Percentiles rank a stretch among this genome's conserved stretches.
phyloP scores from a whole-genome alignment of 192 early-diverging fungal genomes.

The Phlyctochytrium bullatum region DNA sequence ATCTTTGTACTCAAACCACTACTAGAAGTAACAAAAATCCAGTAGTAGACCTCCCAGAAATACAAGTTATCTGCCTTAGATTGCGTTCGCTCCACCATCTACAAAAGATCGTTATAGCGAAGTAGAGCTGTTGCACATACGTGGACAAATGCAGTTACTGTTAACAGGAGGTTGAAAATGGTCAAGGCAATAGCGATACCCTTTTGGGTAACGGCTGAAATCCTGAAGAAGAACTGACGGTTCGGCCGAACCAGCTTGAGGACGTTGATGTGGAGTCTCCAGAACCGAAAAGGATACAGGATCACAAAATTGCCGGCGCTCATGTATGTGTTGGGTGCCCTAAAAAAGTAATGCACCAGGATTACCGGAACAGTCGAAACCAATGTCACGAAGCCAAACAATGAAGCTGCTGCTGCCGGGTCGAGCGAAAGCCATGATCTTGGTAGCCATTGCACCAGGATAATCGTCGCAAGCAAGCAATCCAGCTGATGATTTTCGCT shows the following conservation, averaged over 20 bases:
- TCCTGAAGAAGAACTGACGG: constrained; percentile 36
- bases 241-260: constrained; percentile 56
- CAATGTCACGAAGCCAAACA: constrained; percentile 56
- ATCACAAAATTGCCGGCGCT: constrained; percentile 47
- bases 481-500: constrained; percentile 30
- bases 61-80: constrained; percentile 16
- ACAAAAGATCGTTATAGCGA: not conserved
- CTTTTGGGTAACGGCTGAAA: constrained; percentile 60
- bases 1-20: constrained; percentile 69
- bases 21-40: constrained; percentile 41
- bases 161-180: constrained; percentile 68
- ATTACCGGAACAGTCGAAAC: constrained; percentile 57
- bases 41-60: constrained; percentile 39
- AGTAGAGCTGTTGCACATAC: constrained; percentile 50
- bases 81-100: constrained; percentile 11
- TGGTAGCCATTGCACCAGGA: constrained; percentile 61
- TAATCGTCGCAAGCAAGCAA: constrained; percentile 37
- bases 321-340: constrained; percentile 54
- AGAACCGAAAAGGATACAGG: constrained; percentile 62
- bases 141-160: constrained; percentile 70
- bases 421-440: constrained; percentile 59
- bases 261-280: constrained; percentile 61
- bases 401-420: constrained; percentile 42
- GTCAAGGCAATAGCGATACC: constrained; percentile 54
- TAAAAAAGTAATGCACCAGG: constrained; percentile 19